Conservation (phyloP, 2,329 filamentous ascomycete genomes). For the Anthostomella pinea region DNA sequence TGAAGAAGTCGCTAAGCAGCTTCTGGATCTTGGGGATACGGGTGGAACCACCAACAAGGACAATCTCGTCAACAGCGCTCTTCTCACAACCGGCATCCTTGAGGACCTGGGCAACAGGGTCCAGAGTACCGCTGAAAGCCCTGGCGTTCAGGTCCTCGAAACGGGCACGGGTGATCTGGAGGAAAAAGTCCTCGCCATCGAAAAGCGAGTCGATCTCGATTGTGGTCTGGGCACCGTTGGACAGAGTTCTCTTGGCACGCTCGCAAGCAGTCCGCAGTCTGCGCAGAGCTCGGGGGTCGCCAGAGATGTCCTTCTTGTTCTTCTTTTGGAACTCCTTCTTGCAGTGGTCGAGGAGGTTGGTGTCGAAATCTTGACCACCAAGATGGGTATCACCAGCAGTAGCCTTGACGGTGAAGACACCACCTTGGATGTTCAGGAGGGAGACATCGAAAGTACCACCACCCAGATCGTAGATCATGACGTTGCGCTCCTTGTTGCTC, state of each 20-base stretch:
- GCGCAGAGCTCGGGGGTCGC: conserved; percentile 88
- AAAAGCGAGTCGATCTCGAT: conserved; percentile 99
- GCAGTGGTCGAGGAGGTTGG: conserved; percentile 92
- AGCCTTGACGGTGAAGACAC: conserved; percentile 98
- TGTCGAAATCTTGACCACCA: conserved; percentile 96
- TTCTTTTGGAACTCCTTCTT: conserved; percentile 90
- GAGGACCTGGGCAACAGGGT: conserved; percentile 93
- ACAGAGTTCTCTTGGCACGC: conserved; percentile 98
- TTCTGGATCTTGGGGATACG: conserved; percentile 99
- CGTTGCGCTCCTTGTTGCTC: conserved; percentile 96
- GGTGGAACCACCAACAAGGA: conserved; percentile 97
- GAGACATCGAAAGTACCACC: conserved; percentile 99
- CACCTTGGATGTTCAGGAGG: conserved; percentile 96
- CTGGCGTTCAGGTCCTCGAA: conserved; percentile 98
- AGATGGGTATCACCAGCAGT: conserved; percentile 97
- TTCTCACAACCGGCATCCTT: conserved; percentile 90
- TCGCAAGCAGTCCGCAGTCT: conserved; percentile 97
- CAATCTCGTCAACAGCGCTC: conserved; percentile 93
- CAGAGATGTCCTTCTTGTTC: conserved; percentile 72
- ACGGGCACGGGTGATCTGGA: conserved; percentile 95
- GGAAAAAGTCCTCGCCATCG: conserved; percentile 96
- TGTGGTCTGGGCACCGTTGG: conserved; percentile 94
- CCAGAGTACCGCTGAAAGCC: conserved; percentile 88
- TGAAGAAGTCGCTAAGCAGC: conserved; percentile 97
- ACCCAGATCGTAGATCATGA: conserved; percentile 99